Evolutionary conservation across 139 green algal genomes (phyloP).

Genomic region (Coelastrella sp.): DNA sequence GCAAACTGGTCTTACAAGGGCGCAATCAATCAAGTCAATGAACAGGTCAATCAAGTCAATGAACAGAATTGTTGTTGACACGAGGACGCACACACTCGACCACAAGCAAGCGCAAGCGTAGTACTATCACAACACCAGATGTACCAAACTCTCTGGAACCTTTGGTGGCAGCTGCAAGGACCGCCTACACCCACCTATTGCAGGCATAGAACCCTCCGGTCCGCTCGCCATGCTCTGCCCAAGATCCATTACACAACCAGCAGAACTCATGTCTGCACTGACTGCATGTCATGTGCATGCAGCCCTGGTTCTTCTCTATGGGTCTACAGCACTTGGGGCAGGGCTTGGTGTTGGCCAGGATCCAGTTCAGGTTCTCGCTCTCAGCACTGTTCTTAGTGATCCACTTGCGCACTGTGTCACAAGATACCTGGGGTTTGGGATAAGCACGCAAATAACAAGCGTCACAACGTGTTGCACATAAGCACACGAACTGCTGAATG

Average conservation of each 20-base stretch:
- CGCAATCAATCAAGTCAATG: too few species aligned
- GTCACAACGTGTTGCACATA: too few species aligned
- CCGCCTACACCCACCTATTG: slow-evolving; percentile 78
- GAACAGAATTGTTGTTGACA: too few species aligned
- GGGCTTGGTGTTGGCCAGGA: slow-evolving; percentile 92
- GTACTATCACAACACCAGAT: too few species aligned
- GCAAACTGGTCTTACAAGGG: background rate
- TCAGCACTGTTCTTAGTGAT: slow-evolving; percentile 90
- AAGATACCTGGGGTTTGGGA: slow-evolving; percentile 67
- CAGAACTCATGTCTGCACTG: slow-evolving; percentile 86
- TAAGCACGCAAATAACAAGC: background rate
- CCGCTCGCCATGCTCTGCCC: slow-evolving; percentile 94
- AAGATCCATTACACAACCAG: slow-evolving; percentile 86
- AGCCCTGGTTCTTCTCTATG: slow-evolving; percentile 97
- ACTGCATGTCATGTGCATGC: slow-evolving; percentile 95
- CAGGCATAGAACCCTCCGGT: slow-evolving; percentile 98
- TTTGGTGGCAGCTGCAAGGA: background rate
- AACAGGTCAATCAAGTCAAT: too few species aligned
- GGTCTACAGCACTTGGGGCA: slow-evolving; percentile 92
- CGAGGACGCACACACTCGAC: too few species aligned
- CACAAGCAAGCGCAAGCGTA: too few species aligned
- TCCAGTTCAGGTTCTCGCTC: slow-evolving; percentile 91
- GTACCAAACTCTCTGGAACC: background rate
- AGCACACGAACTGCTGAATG: too few species aligned
- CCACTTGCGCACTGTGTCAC: slow-evolving; percentile 88